Evolutionary conservation across 2,329 filamentous ascomycete genomes (phyloP), one percentile per base, ranked within the genome.

Genomic region (Lomentospora prolificans): DNA sequence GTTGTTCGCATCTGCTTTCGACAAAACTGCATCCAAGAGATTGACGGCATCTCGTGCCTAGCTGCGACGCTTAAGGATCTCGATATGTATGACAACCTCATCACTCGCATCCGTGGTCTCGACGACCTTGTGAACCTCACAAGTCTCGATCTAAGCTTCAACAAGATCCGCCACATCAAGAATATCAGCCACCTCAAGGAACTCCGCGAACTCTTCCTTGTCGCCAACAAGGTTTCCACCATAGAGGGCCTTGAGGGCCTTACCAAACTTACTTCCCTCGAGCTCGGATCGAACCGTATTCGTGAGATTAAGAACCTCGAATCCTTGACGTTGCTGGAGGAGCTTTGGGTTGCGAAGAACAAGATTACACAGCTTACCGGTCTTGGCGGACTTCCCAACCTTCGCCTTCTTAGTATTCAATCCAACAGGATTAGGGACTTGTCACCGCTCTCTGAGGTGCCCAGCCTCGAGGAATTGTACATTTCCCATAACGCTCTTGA

Each of bases 111-210:
- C 70, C 85, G 85, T 61, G 89, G 89, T 28, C 79, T 99, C 50
- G 90, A 96, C 55, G 76, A 82, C 50, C 81, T 96, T 57, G 82
- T 78, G 10, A 78, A 87, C 59, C 80, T 99, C 55, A 89, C 81
- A 4, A 86, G 76, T 57, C 81, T 99, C 55, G 94, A 99, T 68
- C 78, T 99, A 53, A 95, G 89, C 69, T 99, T 96, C 81, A 99
- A 99, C 77, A 97, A 97, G 76, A 92, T 99, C 75, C 96, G 96
- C 70, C 91, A 96, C 71, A 95, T 99, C 75, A 96, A 95, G 71
- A 84, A 92, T 64, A 75, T 97, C 61, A 79, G 80, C 57, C 87
- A 92, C 64, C 74, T 99, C 58, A 85, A 75, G 22, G 79, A 90
- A 55, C 79, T 97, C 57, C 86, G 79, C 59, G 90, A 97, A 62